Percentiles rank a stretch among this genome's conserved stretches.
These are phyloP conservation scores for Citrus trifoliata DNA, from an alignment of 345 rosid genomes.

Conservation along the genomic window DNA sequence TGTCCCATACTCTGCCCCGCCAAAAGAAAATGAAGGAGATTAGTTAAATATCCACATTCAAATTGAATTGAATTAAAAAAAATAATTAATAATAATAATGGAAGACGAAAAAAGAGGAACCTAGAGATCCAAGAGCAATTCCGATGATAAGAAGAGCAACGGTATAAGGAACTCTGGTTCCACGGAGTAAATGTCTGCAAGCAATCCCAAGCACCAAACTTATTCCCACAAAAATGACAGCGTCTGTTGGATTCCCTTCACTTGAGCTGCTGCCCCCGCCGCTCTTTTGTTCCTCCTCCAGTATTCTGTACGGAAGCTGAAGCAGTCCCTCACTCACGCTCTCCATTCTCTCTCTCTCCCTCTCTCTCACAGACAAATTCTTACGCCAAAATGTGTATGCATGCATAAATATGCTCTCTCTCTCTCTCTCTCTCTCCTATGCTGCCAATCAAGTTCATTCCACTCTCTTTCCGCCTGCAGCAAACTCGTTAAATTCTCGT, in stretches of 20 bases:
- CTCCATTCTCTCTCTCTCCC: constrained; percentile 21
- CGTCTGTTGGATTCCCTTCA: constrained; percentile 47
- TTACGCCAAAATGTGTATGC: no score
- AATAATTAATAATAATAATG: no score
- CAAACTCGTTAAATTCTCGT: no score
- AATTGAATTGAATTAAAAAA: background rate
- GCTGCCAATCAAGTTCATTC: no score
- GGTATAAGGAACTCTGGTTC: constrained; percentile 92
- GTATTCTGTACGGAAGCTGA: constrained; percentile 15
- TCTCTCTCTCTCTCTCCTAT: no score
- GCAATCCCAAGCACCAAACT: constrained; percentile 81
- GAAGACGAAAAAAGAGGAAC: constrained; percentile 23
- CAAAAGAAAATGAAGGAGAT: background rate
- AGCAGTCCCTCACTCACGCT: constrained; percentile 12
- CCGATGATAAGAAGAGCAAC: constrained; percentile 90
- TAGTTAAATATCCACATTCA: background rate
- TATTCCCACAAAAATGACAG: constrained; percentile 78
- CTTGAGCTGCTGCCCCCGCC: constrained; percentile 1
- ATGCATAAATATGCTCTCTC: no score
- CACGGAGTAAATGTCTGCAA: constrained; percentile 67
- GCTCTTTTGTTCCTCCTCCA: constrained; percentile 17
- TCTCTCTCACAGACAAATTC: no score
- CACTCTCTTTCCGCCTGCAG: no score
- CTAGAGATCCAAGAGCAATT: constrained; percentile 79
- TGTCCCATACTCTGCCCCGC: constrained; percentile 68